Conservation (phyloP, 208 protist species). For the Acanthamoeba culbertsoni region DNA sequence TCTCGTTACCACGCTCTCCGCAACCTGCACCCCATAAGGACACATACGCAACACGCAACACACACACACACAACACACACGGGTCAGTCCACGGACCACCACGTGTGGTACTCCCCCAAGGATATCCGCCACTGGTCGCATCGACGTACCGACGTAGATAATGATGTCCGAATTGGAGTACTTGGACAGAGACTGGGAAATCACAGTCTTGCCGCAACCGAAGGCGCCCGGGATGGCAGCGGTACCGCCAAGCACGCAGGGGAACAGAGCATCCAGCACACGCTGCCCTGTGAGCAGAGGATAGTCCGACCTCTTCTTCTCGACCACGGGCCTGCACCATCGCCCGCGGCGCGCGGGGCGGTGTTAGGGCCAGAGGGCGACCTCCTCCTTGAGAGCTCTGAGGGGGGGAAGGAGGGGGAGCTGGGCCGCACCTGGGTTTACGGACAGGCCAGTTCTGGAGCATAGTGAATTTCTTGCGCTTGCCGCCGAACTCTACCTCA, state of each 20-base stretch:
- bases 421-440: conserved; percentile 89
- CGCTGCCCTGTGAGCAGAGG: conserved; percentile 99
- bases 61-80: too few relatives aligned
- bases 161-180: conserved; percentile 99
- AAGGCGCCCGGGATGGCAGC: conserved; percentile 99
- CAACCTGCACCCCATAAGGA: too few relatives aligned
- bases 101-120: too few relatives aligned
- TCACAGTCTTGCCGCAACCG: conserved; percentile 99
- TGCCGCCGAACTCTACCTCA: conserved; percentile 67
- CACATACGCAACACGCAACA: too few relatives aligned
- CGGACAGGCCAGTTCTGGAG: conserved; percentile 98
- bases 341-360: conserved; percentile 8
- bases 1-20: conserved; percentile 99
- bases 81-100: too few relatives aligned
- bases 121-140: neutral
- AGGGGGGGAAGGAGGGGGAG: neutral
- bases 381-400: neutral
- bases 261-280: conserved; percentile 99
- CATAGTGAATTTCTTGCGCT: conserved; percentile 91
- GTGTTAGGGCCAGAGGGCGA: too few relatives aligned
- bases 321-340: conserved; percentile 79
- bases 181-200: conserved; percentile 99
- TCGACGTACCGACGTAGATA: conserved; percentile 98
- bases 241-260: conserved; percentile 98
- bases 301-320: conserved; percentile 95